These are phyloP conservation scores for Rickenella mellea DNA, from an alignment of 768 basidiomycete species.

Conservation along the genomic window DNA sequence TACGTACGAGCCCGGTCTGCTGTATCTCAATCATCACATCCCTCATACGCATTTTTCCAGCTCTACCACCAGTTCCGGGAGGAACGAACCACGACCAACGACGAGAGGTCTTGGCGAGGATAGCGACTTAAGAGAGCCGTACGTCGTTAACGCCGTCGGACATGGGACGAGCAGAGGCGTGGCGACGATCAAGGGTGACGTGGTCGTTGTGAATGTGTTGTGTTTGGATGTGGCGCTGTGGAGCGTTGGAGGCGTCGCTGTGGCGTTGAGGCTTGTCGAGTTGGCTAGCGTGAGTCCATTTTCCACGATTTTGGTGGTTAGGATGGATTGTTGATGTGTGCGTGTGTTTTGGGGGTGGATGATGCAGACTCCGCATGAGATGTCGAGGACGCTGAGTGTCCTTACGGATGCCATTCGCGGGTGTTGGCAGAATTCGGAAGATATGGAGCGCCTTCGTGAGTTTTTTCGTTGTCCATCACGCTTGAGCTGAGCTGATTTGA, in stretches of 20 bases:
- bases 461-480: conserved; percentile 5
- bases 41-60: background rate
- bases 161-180: too few relatives aligned
- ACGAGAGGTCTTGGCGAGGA: too few relatives aligned
- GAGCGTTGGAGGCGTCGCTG: conserved; percentile 74
- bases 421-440: conserved; percentile 91
- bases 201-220: conserved; percentile 48
- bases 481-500: conserved; percentile 3
- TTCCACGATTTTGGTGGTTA: background rate
- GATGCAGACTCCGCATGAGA: conserved; percentile 60
- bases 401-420: conserved; percentile 70
- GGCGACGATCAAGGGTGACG: conserved; percentile 34
- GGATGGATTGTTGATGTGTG: background rate
- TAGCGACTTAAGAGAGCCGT: too few relatives aligned
- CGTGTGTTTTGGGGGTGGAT: background rate
- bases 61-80: too few relatives aligned
- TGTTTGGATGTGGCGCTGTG: conserved; percentile 70
- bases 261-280: conserved; percentile 66
- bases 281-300: conserved; percentile 49
- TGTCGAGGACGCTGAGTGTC: conserved; percentile 64
- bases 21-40: background rate
- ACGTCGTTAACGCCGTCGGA: too few relatives aligned
- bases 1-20: background rate
- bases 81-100: too few relatives aligned
- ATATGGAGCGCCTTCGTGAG: conserved; percentile 83